phyloP scores from a whole-genome alignment of 805 yeast genomes.

The Barnettozyma sucrosica region DNA sequence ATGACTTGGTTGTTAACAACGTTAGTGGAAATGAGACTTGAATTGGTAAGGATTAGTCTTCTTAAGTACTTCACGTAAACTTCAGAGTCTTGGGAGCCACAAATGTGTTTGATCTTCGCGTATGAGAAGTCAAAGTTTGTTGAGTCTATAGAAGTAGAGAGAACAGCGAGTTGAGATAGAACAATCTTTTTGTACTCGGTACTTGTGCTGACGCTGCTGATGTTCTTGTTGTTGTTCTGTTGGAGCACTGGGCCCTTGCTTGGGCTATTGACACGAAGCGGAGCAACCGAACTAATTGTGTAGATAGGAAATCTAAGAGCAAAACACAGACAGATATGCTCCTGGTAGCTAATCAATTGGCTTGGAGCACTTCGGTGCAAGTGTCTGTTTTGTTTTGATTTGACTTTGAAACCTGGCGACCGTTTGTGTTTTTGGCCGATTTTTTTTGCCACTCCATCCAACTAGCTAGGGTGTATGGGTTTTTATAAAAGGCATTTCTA shows the following conservation, averaged over 20 bases:
- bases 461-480: neutral
- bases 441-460: conserved; percentile 2
- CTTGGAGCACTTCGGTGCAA: neutral
- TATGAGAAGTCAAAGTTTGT: conserved; percentile 35
- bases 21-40: conserved; percentile 23
- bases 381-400: conserved; percentile 2
- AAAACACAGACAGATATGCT: conserved; percentile 1
- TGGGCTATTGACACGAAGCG: conserved; percentile 9
- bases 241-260: conserved; percentile 7
- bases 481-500: neutral
- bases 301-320: neutral
- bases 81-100: conserved; percentile 29
- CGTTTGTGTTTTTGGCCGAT: neutral
- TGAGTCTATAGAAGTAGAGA: conserved; percentile 39
- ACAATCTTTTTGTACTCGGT: conserved; percentile 29
- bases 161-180: conserved; percentile 47
- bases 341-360: conserved; percentile 4
- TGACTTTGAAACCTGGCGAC: neutral
- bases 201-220: conserved; percentile 5
- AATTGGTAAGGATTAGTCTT: conserved; percentile 28
- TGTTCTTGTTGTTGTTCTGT: neutral
- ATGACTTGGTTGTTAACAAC: conserved; percentile 15
- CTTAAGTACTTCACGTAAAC: conserved; percentile 30
- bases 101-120: conserved; percentile 42
- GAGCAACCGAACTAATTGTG: conserved; percentile 10